Base-by-base conservation (phyloP, 345 rosid genomes). In the Eucalyptus regnans region DNA sequence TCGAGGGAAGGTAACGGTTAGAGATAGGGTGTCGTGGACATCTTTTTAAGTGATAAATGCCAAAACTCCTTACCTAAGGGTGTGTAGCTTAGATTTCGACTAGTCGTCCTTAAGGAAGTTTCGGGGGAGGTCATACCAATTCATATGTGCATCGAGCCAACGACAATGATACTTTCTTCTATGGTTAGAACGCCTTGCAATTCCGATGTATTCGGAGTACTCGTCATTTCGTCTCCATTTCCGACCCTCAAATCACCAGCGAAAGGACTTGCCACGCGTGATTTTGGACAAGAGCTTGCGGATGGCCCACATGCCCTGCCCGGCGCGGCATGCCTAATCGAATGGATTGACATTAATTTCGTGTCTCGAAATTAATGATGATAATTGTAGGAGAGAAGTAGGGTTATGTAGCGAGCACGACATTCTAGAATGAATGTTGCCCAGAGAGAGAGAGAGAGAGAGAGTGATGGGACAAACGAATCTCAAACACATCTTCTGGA, bases 21-120 rank as follows among this genome's bases (percentile, higher is more conserved):
- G 1, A 15, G 1, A 7, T 14, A n/a, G 1, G 10, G 20, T 64
- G 20, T n/a, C 41, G 20, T 0, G 10, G 1, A 7, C 18, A 64
- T n/a, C 76, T n/a, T 13, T 29, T 29, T n/a, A n/a, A n/a, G 3
- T n/a, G 9, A 15, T 14, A 64, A n/a, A 64, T 16, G 76, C 17
- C 68, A 62, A 62, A 62, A 62, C 33, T 62, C 15, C 2, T 13
- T 2, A 62, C 16, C 16, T 12, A 29, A 29, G 68, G 41, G 0
- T n/a, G 41, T 3, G 22, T 15, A 66, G 37, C 17, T 66, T 66
- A 66, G 76, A n/a, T 66, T 66, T 14, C 5, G 76, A 66, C 76
- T 66, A 7, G 41, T n/a, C 20, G 10, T 66, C 33, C 76, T 8
- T 7, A 4, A n/a, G 76, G 41, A 66, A 6, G 11, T n/a, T 7